Percentiles rank a stretch among this genome's conserved stretches.
Conservation (phyloP, 2,329 filamentous ascomycete species). For the Venturia nashicola region DNA sequence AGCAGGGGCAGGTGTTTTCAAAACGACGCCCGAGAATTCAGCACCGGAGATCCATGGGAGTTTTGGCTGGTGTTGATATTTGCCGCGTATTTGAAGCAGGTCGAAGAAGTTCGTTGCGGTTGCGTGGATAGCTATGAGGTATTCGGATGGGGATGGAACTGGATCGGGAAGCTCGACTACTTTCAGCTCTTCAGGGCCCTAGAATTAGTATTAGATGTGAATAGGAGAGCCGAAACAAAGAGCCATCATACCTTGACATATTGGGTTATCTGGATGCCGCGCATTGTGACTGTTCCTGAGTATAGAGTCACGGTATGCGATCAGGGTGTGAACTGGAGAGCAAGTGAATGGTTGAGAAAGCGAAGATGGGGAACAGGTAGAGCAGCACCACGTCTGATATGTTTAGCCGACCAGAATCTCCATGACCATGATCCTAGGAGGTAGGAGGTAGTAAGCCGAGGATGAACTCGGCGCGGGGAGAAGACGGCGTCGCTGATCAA, state of each 20-base stretch:
- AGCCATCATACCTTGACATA: conserved; percentile 53
- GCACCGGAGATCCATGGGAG: conserved; percentile 79
- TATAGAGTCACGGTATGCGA: background rate
- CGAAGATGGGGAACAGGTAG: too few species aligned
- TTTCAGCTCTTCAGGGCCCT: conserved; percentile 69
- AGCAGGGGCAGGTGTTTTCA: conserved; percentile 46
- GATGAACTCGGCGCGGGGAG: background rate
- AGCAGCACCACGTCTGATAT: background rate
- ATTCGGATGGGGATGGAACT: conserved; percentile 57
- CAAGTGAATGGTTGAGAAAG: background rate
- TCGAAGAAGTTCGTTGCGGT: conserved; percentile 95
- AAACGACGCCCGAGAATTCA: conserved; percentile 73
- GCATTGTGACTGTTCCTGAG: conserved; percentile 38
- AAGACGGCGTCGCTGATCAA: background rate
- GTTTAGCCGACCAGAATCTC: background rate
- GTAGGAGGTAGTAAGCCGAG: background rate
- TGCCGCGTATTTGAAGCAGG: conserved; percentile 84
- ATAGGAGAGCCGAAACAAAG: conserved; percentile 14
- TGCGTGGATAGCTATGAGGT: conserved; percentile 77
- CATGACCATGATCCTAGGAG: too few species aligned
- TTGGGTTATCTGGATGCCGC: conserved; percentile 59
- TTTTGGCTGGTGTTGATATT: conserved; percentile 85
- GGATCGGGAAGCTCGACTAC: conserved; percentile 67
- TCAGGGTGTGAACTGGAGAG: background rate
- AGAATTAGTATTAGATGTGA: conserved; percentile 8